Base-by-base conservation (phyloP, 441 rosid species). In the Capsella rubella region DNA sequence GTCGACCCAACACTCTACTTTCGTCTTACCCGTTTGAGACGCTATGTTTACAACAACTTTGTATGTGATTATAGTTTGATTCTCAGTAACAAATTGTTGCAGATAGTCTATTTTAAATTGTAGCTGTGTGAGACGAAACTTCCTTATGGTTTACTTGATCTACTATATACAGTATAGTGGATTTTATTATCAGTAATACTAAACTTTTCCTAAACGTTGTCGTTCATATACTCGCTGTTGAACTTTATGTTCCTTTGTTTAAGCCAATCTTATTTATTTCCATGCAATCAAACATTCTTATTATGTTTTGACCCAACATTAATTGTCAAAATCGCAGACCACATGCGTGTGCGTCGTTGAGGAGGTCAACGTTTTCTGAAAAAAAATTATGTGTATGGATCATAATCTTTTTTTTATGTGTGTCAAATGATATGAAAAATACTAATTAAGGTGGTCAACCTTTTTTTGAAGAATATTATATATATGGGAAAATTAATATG, bases 1-100 rank as follows among this genome's bases (percentile, higher is more conserved):
- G 0, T 0, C 5, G 47, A 7, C 50, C 50, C 8, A 56, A 49
- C 61, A 70, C 51, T 49, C 75, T 3, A 0, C 27, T 45, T 72
- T 77, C 46, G 73, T 64, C 37, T 25, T 64, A 39, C 56, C 27
- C 21, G 57, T 42, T 71, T 77, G 21, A 71, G 39, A 64, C 11
- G 46, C 13, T 18, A 34, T 10, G 49, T 61, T 52, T 66, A 42
- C 53, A 74, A 15, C 53, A 28, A 74, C 7, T 58, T 49, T 14
- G 9, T 31, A 27, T 16, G 15, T 45, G 14, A n/a, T 18, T 70
- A 49, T 70, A 49, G 59, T 40, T 71, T 59, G 31, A 49, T 70
- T 70, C 50, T 35, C 27, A 49, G 59, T 18, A 13, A 47, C n/a
- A n/a, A 13, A 0, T 45, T 57, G 42, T 25, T 49, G 52, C 61